Percentiles rank a stretch among this genome's conserved stretches.
Conservation (phyloP, 345 rosid genomes). For the Eucalyptus sideroxylon region DNA sequence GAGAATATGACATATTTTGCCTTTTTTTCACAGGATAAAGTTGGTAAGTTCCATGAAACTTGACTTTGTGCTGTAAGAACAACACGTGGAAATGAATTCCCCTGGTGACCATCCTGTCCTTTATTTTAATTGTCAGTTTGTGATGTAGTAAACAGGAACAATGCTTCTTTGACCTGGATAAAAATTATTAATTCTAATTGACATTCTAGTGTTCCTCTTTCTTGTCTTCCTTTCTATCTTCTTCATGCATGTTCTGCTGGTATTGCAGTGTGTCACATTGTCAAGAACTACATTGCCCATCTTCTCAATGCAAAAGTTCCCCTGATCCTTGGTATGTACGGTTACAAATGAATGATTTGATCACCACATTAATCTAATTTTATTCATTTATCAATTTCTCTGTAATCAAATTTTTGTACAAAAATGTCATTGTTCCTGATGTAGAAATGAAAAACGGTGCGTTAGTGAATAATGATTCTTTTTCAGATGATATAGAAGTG, state of each 20-base stretch:
- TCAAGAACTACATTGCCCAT: constrained; percentile 83
- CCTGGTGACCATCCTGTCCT: background rate
- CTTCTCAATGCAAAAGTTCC: constrained; percentile 65
- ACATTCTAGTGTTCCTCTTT: background rate
- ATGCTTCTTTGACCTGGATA: background rate
- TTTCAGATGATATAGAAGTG: background rate
- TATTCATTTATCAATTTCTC: background rate
- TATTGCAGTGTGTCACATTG: constrained; percentile 66
- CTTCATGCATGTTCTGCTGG: background rate
- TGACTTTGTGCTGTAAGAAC: background rate
- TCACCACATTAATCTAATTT: background rate
- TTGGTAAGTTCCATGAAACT: constrained; percentile 58
- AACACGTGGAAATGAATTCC: constrained; percentile 3
- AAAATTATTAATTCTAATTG: background rate
- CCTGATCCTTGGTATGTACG: constrained; percentile 59
- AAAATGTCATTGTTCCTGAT: background rate
- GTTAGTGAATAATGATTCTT: background rate
- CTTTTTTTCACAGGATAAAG: constrained; percentile 75
- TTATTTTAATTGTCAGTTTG: background rate
- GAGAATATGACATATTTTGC: background rate
- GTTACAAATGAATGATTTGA: background rate
- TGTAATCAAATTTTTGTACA: background rate
- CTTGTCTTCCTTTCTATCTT: background rate
- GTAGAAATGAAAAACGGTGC: background rate
- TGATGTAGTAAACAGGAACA: background rate